Percentiles rank a stretch among this genome's conserved stretches.
Conservation (phyloP, 805 yeast genomes). For the Candida fluviatilis region DNA sequence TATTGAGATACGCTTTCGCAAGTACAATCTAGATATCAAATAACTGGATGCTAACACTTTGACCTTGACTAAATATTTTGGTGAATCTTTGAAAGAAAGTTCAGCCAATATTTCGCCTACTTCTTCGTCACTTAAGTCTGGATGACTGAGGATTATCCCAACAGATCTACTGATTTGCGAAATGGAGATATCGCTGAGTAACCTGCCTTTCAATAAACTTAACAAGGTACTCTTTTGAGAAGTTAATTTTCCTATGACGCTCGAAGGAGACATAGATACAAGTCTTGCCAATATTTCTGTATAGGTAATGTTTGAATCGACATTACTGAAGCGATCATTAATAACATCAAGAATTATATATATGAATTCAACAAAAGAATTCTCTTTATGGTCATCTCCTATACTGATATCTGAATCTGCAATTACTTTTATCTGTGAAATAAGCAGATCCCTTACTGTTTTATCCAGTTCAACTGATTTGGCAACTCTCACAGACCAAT, state of each 20-base stretch:
- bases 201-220: conserved; percentile 17
- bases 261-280: conserved; percentile 27
- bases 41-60: conserved; percentile 36
- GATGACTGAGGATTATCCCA: conserved; percentile 49
- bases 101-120: conserved; percentile 7
- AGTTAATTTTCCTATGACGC: conserved; percentile 18
- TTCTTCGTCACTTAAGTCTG: conserved; percentile 11
- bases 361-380: conserved; percentile 18
- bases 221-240: conserved; percentile 18
- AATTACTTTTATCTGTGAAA: conserved; percentile 15
- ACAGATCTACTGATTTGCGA: conserved; percentile 39
- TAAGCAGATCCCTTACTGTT: conserved; percentile 33
- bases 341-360: conserved; percentile 35
- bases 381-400: conserved; percentile 10
- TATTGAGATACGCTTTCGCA: conserved; percentile 23
- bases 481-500: conserved; percentile 68
- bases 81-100: conserved; percentile 5
- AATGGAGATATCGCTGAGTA: conserved; percentile 18
- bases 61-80: conserved; percentile 14
- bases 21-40: conserved; percentile 42
- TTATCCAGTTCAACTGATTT: conserved; percentile 65
- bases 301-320: conserved; percentile 21
- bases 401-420: conserved; percentile 13
- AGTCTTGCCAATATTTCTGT: conserved; percentile 34
- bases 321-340: conserved; percentile 16